phyloP scores from a whole-genome alignment of 2,329 filamentous ascomycete species.

The Trichoderma sp. region DNA sequence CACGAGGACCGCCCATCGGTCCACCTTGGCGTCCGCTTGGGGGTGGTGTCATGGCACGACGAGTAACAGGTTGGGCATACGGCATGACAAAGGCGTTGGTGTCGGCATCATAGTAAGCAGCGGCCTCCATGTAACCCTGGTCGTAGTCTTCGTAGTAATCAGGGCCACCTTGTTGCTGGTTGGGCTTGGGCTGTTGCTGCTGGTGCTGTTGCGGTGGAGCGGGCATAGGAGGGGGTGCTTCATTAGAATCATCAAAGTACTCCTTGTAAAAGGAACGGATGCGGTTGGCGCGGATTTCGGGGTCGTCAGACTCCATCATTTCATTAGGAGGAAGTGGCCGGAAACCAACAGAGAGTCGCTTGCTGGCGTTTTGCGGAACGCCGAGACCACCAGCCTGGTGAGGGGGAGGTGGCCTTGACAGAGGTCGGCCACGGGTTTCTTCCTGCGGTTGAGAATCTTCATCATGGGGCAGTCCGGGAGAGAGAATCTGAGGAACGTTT shows the following conservation, averaged over 20 bases:
- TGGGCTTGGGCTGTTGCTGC: conserved; percentile 29
- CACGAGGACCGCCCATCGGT: conserved; percentile 28
- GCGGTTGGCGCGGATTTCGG: conserved; percentile 89
- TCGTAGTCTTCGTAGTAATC: conserved; percentile 76
- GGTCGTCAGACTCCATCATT: conserved; percentile 75
- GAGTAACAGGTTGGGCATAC: conserved; percentile 79
- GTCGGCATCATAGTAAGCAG: conserved; percentile 64
- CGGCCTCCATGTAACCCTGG: conserved; percentile 63
- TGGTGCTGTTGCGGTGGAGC: conserved; percentile 31
- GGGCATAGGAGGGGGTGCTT: conserved; percentile 42
- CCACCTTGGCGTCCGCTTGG: conserved; percentile 54
- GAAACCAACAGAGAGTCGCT: conserved; percentile 67
- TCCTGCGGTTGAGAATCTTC: conserved; percentile 36
- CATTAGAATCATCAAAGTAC: conserved; percentile 87
- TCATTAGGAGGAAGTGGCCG: conserved; percentile 87
- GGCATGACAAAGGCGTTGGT: conserved; percentile 73
- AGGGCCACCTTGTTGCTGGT: conserved; percentile 28
- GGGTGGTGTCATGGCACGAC: conserved; percentile 94
- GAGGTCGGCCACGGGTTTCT: conserved; percentile 38
- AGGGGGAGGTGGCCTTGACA: conserved; percentile 27
- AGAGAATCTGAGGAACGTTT: conserved; percentile 34
- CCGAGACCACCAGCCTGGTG: conserved; percentile 42
- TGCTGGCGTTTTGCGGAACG: conserved; percentile 55
- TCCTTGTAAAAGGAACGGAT: conserved; percentile 99
- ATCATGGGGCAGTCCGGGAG: conserved; percentile 26